Evolutionary conservation across 331 rosid species (phyloP).

Genomic region (Saraca asoca): DNA sequence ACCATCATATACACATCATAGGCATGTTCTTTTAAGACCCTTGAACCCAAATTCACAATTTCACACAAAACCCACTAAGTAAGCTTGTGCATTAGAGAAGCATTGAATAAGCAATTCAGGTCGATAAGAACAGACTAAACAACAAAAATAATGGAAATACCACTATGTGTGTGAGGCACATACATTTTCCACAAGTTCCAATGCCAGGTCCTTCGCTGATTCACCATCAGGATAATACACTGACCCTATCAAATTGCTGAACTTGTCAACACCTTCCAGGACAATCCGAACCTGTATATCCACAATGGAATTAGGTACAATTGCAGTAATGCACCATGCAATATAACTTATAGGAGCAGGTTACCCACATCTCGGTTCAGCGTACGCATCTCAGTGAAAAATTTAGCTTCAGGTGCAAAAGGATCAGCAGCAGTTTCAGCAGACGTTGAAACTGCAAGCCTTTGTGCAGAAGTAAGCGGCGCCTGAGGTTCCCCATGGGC

Average conservation of each 20-base stretch:
- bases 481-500: constrained; percentile 50
- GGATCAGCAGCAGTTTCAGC: constrained; percentile 49
- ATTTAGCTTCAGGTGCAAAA: constrained; percentile 61
- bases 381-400: constrained; percentile 62
- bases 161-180: no score
- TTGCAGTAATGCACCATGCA: background rate
- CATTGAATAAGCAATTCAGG: no score
- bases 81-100: no score
- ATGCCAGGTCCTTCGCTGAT: constrained; percentile 58
- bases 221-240: constrained; percentile 67
- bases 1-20: no score
- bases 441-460: constrained; percentile 55
- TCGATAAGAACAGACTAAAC: background rate
- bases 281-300: constrained; percentile 58
- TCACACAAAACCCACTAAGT: no score
- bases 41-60: no score
- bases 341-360: background rate
- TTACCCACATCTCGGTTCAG: constrained; percentile 53
- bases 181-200: constrained; percentile 68
- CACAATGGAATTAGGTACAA: constrained; percentile 37
- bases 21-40: no score
- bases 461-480: constrained; percentile 66
- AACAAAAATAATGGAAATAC: no score
- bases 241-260: constrained; percentile 66
- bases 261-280: constrained; percentile 66